A percentile compares a stretch with the other conserved stretches of the same genome.
phyloP scores from a whole-genome alignment of 305 asterid species.

The Stenogyne calaminthoides region DNA sequence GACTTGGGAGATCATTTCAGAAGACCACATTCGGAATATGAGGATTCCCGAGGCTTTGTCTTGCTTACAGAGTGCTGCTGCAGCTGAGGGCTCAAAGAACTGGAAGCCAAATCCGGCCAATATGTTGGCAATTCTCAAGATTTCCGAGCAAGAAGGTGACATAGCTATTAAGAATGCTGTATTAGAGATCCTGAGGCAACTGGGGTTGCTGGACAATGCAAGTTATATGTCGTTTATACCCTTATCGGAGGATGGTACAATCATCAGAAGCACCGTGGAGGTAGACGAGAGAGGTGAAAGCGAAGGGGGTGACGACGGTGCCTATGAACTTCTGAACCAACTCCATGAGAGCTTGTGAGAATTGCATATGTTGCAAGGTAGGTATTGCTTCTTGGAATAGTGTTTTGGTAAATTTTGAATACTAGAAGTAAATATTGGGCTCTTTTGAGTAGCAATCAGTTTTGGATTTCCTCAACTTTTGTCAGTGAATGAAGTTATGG shows the following conservation, averaged over 20 bases:
- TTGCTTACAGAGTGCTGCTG: constrained; percentile 66
- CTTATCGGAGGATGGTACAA: constrained; percentile 28
- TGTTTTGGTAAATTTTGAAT: constrained; percentile 13
- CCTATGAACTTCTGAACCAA: constrained; percentile 46
- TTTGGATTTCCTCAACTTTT: constrained; percentile 17
- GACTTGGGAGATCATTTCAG: constrained; percentile 88
- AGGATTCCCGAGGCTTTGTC: constrained; percentile 72
- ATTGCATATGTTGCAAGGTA: constrained; percentile 18
- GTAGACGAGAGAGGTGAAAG: constrained; percentile 32
- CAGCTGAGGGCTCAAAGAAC: constrained; percentile 52
- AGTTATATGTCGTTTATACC: constrained; percentile 51
- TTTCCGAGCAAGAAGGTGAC: constrained; percentile 59
- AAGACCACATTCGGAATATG: constrained; percentile 55
- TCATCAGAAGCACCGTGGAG: constrained; percentile 16
- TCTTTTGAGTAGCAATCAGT: background rate
- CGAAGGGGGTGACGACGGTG: constrained; percentile 42
- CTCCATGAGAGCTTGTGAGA: constrained; percentile 60
- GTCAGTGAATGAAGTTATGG: background rate
- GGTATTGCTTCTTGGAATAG: background rate
- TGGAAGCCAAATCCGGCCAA: constrained; percentile 79
- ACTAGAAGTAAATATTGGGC: constrained; percentile 28
- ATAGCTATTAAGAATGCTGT: constrained; percentile 49
- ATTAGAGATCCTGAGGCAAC: constrained; percentile 47
- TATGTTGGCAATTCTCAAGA: constrained; percentile 53
- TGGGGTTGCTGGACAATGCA: constrained; percentile 60